phyloP scores from a whole-genome alignment of 257 asterid genomes.

The Rehmannia glutinosa region DNA sequence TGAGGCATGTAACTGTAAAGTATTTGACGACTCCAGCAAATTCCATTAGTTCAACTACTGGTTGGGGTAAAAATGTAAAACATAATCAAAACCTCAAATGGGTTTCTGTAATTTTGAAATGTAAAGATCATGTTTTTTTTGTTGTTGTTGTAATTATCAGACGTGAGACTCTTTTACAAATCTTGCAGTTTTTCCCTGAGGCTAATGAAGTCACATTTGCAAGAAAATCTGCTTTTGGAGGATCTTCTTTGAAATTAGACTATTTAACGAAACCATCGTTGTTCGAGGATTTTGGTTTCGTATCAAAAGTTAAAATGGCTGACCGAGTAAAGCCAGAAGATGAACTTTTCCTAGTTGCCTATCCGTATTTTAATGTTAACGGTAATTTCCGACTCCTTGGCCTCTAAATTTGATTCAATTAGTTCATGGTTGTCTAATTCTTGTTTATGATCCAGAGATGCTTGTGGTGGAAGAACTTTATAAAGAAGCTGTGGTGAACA shows the following conservation, averaged over 20 bases:
- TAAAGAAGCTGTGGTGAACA: conserved; percentile 66
- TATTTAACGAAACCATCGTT: conserved; percentile 89
- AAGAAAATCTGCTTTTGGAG: conserved; percentile 65
- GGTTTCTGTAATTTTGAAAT: no score
- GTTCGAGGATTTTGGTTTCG: conserved; percentile 83
- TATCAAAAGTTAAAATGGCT: conserved; percentile 62
- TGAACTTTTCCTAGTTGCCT: conserved; percentile 78
- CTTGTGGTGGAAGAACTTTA: conserved; percentile 94
- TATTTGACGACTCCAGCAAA: no score
- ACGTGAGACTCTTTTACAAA: no score
- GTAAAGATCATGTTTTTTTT: no score
- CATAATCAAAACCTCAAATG: no score
- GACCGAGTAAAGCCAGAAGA: conserved; percentile 87
- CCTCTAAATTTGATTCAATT: neutral
- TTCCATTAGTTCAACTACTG: no score
- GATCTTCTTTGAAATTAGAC: conserved; percentile 73
- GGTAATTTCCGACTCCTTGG: conserved; percentile 34
- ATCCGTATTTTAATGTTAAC: conserved; percentile 88
- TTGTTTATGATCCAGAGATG: conserved; percentile 55
- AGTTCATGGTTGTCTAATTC: neutral
- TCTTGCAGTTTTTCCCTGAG: conserved; percentile 85
- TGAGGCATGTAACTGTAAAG: no score
- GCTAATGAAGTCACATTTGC: conserved; percentile 87
- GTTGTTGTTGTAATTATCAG: no score
- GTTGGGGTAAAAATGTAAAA: no score